Base-by-base conservation (phyloP, 345 rosid species). In the Firmiana major region DNA sequence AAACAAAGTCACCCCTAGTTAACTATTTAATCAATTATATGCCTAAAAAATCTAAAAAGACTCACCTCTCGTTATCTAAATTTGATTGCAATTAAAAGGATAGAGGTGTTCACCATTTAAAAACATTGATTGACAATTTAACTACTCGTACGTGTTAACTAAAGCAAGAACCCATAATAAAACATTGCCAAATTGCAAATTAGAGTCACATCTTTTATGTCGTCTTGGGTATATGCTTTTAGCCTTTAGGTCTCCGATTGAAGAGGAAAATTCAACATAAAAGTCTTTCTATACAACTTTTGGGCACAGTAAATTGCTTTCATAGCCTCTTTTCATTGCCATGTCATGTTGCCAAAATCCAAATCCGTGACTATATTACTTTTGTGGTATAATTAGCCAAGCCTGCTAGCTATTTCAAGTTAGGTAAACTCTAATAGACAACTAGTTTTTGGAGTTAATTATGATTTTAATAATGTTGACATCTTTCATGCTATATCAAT, bases 101-200 rank as follows among this genome's bases (percentile, higher is more conserved):
- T 10, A 36, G 16, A 36, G 28, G 12, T 34, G 19, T 36, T 16
- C 28, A 72, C 31, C 28, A 34, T 71, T 72, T 53, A 34, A 57
- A 57, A 54, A 21, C 51, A 73, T 55, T 57, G 64, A 72, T 54
- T 72, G 63, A 55, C 75, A 54, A 11, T 54, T 72, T 72, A 72
- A 55, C 75, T 36, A 72, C 49, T 34, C 67, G 54, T 54, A 31
- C 48, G n/a, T 38, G 4, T n/a, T 55, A 51, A 72, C 34, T 53
- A 36, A 36, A 72, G n/a, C n/a, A 36, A 36, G 43, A 70, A 48
- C 28, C 49, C 49, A 13, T 72, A 10, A 12, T 36, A n/a, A 11
- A 38, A 38, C 49, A 72, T 54, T 19, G 48, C 6, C 64, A 21
- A 73, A 21, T 73, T 38, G 36, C 75, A 36, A 55, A 53, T 36